phyloP scores from a whole-genome alignment of 805 yeast genomes.

The Ogataea nitratoaversa region DNA sequence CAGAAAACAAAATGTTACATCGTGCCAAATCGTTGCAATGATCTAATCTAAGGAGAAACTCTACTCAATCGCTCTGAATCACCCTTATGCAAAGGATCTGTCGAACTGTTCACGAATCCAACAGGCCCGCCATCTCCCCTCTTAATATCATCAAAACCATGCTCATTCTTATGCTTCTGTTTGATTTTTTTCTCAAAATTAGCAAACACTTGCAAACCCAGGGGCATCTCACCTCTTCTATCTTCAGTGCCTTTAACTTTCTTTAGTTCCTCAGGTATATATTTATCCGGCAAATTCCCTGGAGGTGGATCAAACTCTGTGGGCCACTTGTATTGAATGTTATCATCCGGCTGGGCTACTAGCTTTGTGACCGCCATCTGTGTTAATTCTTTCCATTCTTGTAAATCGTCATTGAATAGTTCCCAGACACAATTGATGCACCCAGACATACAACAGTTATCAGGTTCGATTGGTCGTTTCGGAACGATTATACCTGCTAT shows the following conservation, averaged over 20 bases:
- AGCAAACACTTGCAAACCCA: conserved; percentile 76
- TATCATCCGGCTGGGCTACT: conserved; percentile 33
- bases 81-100: background rate
- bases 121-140: too few species aligned
- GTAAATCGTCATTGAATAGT: conserved; percentile 78
- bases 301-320: conserved; percentile 57
- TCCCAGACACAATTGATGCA: conserved; percentile 98
- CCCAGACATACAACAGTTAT: conserved; percentile 96
- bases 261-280: conserved; percentile 38
- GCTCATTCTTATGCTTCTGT: background rate
- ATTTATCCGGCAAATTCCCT: conserved; percentile 34
- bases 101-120: too few species aligned
- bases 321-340: conserved; percentile 61
- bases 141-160: too few species aligned
- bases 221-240: conserved; percentile 58
- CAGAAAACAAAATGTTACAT: background rate
- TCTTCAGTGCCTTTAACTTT: conserved; percentile 25
- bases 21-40: too few species aligned
- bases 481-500: conserved; percentile 76
- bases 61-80: background rate
- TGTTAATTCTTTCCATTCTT: conserved; percentile 69
- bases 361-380: conserved; percentile 49
- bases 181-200: conserved; percentile 63
- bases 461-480: conserved; percentile 82
- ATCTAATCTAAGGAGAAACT: background rate